Evolutionary conservation across 192 early-diverging fungal species (phyloP), one percentile per base, ranked within the genome.

Genomic region (Linnemannia zychae): DNA sequence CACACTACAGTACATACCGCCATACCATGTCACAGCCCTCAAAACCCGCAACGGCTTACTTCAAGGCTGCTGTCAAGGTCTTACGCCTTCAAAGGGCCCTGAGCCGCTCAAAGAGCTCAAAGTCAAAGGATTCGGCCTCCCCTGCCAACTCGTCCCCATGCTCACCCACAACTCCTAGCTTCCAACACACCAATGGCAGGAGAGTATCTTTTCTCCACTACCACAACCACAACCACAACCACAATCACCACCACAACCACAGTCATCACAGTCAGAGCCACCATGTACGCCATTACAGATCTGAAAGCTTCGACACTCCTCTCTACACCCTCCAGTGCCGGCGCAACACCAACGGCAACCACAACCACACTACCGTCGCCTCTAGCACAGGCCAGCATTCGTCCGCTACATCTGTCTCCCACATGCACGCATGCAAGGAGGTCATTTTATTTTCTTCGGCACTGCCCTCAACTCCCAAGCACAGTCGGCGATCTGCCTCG

Each of bases 171-270:
- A 75, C 44, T 36, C 46, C 82, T 0, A 75, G 57, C 31, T 84
- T 84, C 47, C 82, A 84, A 49, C 82, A 84, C 50, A 71, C 72
- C 6, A 84, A 84, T 34, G 82, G 82, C 77, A 50, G 77, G 36
- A 57, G 67, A 34, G 77, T 84, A 40, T 78, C 76, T 44, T 77
- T 33, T 31, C 72, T 37, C 63, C 74, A 74, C 24, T 76, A 52
- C 47, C 7, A 72, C 13, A 69, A 76, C 33, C 68, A 11, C 37
- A 34, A 67, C 17, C 65, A 73, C 24, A 36, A 34, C 17, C 36
- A 63, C n/a, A 36, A 66, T n/a, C 72, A 70, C 20, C 38, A 33
- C 22, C n/a, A 52, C 24, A 24, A 63, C 67, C 65, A 74, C 18
- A 28, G 28, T 13, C 71, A 83, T 16, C 67, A 78, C 15, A 71